These are phyloP conservation scores for Eimeria acervulina DNA, from an alignment of 169 alveolate species.

Conservation along the genomic window DNA sequence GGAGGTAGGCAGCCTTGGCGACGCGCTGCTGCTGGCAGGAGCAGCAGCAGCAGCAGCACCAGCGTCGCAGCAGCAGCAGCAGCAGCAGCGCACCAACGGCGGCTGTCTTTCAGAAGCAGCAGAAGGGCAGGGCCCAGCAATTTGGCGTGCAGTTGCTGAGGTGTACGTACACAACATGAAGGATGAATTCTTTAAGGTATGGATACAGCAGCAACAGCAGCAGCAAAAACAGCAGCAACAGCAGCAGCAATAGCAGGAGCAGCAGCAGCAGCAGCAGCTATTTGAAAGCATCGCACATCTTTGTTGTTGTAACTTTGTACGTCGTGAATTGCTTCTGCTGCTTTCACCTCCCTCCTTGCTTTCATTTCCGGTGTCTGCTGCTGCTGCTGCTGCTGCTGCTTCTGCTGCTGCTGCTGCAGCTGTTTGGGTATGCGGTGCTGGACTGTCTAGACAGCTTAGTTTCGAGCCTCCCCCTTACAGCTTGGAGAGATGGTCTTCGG, in stretches of 20 bases:
- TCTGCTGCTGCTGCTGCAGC: conserved; percentile 57
- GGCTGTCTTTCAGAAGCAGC: conserved; percentile 23
- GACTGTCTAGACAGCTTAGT: not conserved
- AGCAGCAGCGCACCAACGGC: no score
- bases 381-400: conserved; percentile 45
- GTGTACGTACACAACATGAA: conserved; percentile 58
- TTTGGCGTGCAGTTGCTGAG: conserved; percentile 37
- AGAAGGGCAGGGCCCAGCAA: conserved; percentile 27
- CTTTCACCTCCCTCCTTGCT: no score
- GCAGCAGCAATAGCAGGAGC: not conserved
- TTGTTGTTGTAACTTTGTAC: not conserved
- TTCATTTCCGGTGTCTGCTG: not conserved
- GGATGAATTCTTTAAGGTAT: conserved; percentile 17
- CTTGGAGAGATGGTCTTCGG: conserved; percentile 34
- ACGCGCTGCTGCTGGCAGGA: conserved; percentile 79
- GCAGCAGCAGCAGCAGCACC: conserved; percentile 77
- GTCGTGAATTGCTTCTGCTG: no score
- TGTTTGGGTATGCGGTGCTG: not conserved
- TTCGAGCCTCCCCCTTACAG: not conserved
- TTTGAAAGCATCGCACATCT: not conserved
- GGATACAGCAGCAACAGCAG: not conserved
- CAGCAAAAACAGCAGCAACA: not conserved
- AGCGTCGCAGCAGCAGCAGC: conserved; percentile 55
- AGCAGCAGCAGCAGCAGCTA: conserved; percentile 8
- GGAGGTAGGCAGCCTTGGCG: conserved; percentile 31